Base-by-base conservation (phyloP, 108 stramenopile genomes). In the Nitzschia sp. region DNA sequence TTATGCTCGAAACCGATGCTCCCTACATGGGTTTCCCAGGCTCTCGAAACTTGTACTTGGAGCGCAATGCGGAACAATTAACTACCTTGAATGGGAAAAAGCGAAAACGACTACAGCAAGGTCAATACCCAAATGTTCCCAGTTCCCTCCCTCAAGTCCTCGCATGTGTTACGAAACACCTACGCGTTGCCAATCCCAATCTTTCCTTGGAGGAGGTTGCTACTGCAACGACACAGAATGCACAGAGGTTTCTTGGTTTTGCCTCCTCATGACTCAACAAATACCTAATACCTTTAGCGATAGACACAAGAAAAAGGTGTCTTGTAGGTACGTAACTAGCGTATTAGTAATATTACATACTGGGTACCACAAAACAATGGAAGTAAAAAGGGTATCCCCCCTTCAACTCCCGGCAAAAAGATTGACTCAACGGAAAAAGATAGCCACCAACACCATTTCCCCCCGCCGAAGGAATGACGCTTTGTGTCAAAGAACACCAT, bases 1-100 rank as follows among this genome's bases (percentile, higher is more conserved):
- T 93, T 22, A 87, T 90, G 89, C 82, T 93, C 37, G 92, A 93
- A 72, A 93, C 88, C 7, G 92, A 93, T 79, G 82, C 92, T 12
- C 92, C 92, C 1, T 93, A 93, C 75, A 93, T 93, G 92, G 92
- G 92, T 0, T 93, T 93, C 67, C 42, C 59, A 2, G 65, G 59
- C 10, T 85, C 84, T 69, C 80, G 87, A 10, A 59, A 83, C 15
- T 44, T 43, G 2, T 91, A 85, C 43, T 66, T 85, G 20, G 77
- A 86, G 17, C 63, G 59, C 10, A 79, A 91, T 25, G 52, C 77
- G 26, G 86, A 76, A 8, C 64, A 50, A 21, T 50, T 82, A 14
- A 41, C 60, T 6, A 57, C 40, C 41, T 43, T 91, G 55, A 74
- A 72, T 51, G 53, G 79, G 8, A 93, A 93, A 62, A 84, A 86